Base-by-base conservation (phyloP, 176 grass and related monocot species). In the Typha latifolia region DNA sequence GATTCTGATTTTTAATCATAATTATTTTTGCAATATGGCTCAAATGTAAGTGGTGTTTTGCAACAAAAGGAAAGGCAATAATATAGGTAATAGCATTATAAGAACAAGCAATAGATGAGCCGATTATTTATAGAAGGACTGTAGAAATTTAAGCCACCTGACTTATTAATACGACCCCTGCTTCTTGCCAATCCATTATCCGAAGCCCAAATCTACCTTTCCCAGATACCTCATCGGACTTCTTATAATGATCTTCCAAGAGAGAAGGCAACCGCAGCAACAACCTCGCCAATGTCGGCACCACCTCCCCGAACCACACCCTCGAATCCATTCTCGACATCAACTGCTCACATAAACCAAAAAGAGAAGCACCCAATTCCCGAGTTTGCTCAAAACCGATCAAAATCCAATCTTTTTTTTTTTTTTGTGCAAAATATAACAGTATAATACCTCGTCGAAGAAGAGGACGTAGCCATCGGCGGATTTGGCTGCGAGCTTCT, bases 161-260 rank as follows among this genome's bases (percentile, higher is more conserved):
- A 56, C 70, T 53, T 14, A 97, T 61, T 50, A 85, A 66, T 48
- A 97, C 85, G 8, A 73, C 3, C 11, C 93, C 93, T 0, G 78
- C 57, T 62, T 89, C 66, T 73, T 92, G 88, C 9, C 75, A 53
- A 15, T 18, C 69, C 57, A 97, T 55, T 26, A 97, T 29, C 6
- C 93, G 75, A 62, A 97, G 85, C 18, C 93, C 93, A 5, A 59
- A 53, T 10, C 37, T 69, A 8, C 64, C 76, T 66, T 66, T 61
- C 55, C 71, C 51, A 34, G 66, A 67, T 12, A 80, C 26, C 63
- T 80, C 49, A 9, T 34, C 69, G 6, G 78, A 80, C 52, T 62
- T 61, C 72, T 34, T 31, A 81, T 97, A 97, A 77, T 97, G 88
- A 4, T 12, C 66, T 72, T 97, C 76, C 75, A 97, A 75, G 77